Evolutionary conservation across 306 rosid genomes (phyloP), one percentile per base, ranked within the genome.

Genomic region (Carpinus viminea): DNA sequence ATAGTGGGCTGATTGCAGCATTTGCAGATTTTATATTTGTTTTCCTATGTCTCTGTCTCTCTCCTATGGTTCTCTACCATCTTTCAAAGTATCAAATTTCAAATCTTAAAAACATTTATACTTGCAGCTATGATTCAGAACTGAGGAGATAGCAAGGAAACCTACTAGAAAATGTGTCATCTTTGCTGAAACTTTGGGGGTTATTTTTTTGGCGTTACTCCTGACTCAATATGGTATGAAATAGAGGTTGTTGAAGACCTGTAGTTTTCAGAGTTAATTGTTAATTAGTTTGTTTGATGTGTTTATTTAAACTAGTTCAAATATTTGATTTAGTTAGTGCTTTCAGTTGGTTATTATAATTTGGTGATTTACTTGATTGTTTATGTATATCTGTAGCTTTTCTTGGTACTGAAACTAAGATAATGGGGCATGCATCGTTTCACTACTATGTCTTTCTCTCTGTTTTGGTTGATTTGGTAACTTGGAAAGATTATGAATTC

Each of bases 161-260:
- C 96, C 92, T 70, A 4, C 84, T 92, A 50, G 90, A 86, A 28
- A 95, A 95, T 41, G 98, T 92, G 73, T 88, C 98, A 54, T 81
- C 90, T 34, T 85, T 95, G 86, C 86, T 95, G 86, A 95, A 95
- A 76, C 97, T 98, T 0, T 96, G 99, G 88, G 99, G 99, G 81
- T 93, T 91, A 77, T 93, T 95, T 88, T 95, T 6, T 97, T 28
- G 31, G 97, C 83, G 91, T 94, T 88, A 92, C 97, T 86, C 92
- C 98, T 64, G 98, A 94, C 93, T 94, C 97, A 71, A 92, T 94
- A 94, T 92, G 98, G 98, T 94, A 89, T 77, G 97, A 68, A 81
- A 62, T 79, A 56, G 76, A 53, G 76, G 71, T 84, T 81, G 61
- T 70, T 69, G 60, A 72, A 78, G 79, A 76, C 48, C 68, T 38